Percentiles rank a stretch among this genome's conserved stretches.
These are phyloP conservation scores for Lentinus brumalis DNA, from an alignment of 768 basidiomycete genomes.

Conservation along the genomic window DNA sequence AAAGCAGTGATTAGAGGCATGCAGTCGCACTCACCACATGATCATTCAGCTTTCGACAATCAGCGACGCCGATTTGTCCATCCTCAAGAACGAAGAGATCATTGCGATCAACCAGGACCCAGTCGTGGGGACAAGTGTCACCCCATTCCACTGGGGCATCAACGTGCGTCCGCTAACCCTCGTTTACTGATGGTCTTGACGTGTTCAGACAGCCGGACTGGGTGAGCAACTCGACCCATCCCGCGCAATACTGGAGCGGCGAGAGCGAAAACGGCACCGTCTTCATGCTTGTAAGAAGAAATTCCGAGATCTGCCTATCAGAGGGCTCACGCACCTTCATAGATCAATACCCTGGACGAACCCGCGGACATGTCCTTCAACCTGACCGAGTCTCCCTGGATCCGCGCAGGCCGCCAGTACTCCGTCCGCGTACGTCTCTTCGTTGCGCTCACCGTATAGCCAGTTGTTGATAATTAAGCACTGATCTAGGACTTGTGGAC, in stretches of 20 bases:
- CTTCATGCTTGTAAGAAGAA: slow-evolving; percentile 58
- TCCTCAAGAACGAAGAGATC: slow-evolving; percentile 63
- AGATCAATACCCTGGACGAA: slow-evolving; percentile 64
- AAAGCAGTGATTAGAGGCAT: not conserved
- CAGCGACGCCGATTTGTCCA: slow-evolving; percentile 52
- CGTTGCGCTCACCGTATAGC: not conserved
- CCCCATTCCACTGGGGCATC: slow-evolving; percentile 68
- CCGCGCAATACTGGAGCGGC: slow-evolving; percentile 76
- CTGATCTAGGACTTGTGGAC: slow-evolving; percentile 64
- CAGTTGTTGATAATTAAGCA: too few relatives aligned
- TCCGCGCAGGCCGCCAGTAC: slow-evolving; percentile 66
- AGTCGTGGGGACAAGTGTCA: slow-evolving; percentile 57
- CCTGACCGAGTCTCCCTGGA: slow-evolving; percentile 71
- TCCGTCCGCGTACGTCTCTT: slow-evolving; percentile 53
- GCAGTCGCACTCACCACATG: not conserved
- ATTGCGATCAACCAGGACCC: slow-evolving; percentile 71
- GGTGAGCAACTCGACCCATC: slow-evolving; percentile 46
- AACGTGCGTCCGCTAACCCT: slow-evolving; percentile 44
- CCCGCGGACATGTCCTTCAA: slow-evolving; percentile 62
- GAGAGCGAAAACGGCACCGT: slow-evolving; percentile 64
- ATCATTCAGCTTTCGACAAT: slow-evolving; percentile 44
- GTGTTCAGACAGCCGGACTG: slow-evolving; percentile 35
- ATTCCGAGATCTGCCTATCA: not conserved
- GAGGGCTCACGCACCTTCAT: not conserved
- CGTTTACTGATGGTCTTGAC: not conserved